phyloP scores from a whole-genome alignment of 768 basidiomycete genomes.

The Panaeolus papilionaceus region DNA sequence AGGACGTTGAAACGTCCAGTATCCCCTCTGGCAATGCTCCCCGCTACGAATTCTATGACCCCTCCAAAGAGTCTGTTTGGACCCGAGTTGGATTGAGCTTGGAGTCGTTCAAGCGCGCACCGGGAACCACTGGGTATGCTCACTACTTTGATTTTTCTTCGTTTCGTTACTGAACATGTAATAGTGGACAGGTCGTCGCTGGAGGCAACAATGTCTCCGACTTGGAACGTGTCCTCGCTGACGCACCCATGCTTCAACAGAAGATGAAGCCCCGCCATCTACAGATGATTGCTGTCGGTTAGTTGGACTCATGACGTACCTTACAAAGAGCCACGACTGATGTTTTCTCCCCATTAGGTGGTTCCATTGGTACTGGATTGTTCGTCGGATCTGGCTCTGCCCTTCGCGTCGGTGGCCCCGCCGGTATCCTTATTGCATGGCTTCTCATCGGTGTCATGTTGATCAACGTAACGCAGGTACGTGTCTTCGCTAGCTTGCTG shows the following conservation, averaged over 20 bases:
- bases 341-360: constrained; percentile 34
- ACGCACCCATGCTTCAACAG: constrained; percentile 52
- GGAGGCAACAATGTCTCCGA: constrained; percentile 43
- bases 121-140: constrained; percentile 50
- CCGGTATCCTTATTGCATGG: constrained; percentile 51
- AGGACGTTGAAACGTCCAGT: constrained; percentile 40
- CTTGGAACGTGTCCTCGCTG: constrained; percentile 41
- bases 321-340: not conserved
- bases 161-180: not conserved
- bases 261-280: constrained; percentile 56
- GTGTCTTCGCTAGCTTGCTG: constrained; percentile 8
- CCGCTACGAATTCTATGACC: constrained; percentile 49
- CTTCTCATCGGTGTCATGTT: constrained; percentile 53
- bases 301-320: constrained; percentile 25
- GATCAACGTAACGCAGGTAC: constrained; percentile 53
- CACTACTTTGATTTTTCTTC: not conserved
- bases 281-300: constrained; percentile 55
- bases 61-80: constrained; percentile 51
- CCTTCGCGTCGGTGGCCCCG: constrained; percentile 46
- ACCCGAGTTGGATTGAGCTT: constrained; percentile 47
- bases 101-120: constrained; percentile 55
- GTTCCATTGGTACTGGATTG: constrained; percentile 55
- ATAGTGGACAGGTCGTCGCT: constrained; percentile 44
- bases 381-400: constrained; percentile 54
- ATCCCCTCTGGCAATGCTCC: constrained; percentile 31